Base-by-base conservation (phyloP, 2,329 filamentous ascomycete species). In the Massarina eburnea region DNA sequence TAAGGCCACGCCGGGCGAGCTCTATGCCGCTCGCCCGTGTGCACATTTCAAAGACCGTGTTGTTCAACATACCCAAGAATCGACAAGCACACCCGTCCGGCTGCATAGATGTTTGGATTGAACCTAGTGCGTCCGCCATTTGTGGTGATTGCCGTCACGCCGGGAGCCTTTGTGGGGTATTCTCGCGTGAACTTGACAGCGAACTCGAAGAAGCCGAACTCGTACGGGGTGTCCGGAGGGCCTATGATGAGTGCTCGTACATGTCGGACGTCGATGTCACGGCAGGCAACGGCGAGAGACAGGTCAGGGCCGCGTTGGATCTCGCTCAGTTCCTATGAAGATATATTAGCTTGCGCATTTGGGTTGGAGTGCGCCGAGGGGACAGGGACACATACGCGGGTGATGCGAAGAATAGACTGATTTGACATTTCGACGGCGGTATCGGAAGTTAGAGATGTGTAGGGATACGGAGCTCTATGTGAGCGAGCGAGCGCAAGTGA, bases 151-250 rank as follows among this genome's bases (percentile, higher is more conserved):
- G 87, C 85, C 19, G 77, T 82, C 20, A 86, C 82, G 18, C 59
- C 62, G 0, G 83, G 83, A 5, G 82, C 76, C 49, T 76, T 81
- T 46, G 77, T 81, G 53, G 94, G 94, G 63, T 99, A 99, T 3
- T 96, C 91, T 76, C 82, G 85, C 44, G 84, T 81, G 59, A 95
- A 91, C 59, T 83, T 87, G 59, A 95, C 82, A 0, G 77, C 69
- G 65, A 95, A 95, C 87, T 97, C 91, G 66, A 95, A 97, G 73
- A 96, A 96, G 3, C 94, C 94, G 65, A 95, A 96, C 70, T 96
- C 91, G 70, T 99, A 99, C 0, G 92, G 91, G 1, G 91, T 95
- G 59, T 94, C 91, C 54, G 92, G 90, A 19, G 94, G 92, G 0
- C 94, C 94, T 56, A 97, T 83, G 61, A 97, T 92, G 53, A 97